These are phyloP conservation scores for Fusarium udum DNA, from an alignment of 2,329 filamentous ascomycete genomes.

Conservation along the genomic window DNA sequence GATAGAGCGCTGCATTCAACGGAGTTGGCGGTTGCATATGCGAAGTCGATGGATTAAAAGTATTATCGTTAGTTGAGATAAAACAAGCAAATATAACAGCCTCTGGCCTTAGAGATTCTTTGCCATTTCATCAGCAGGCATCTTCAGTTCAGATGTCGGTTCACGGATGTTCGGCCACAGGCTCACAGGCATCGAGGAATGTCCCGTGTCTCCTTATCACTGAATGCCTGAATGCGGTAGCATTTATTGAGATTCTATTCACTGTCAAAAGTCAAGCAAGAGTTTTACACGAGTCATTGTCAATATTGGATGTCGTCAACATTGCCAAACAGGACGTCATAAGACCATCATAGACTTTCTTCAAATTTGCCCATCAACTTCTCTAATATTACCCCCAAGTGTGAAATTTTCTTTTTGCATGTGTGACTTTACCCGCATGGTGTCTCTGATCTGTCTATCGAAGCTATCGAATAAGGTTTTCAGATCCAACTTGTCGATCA, in stretches of 20 bases:
- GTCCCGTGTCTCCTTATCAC: background rate
- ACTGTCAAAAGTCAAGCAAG: fast-evolving
- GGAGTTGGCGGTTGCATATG: background rate
- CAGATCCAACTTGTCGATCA: background rate
- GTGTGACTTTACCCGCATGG: background rate
- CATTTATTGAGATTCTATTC: background rate
- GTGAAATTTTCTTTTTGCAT: background rate
- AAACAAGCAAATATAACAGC: fast-evolving
- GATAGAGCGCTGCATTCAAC: background rate
- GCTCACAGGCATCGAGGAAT: background rate
- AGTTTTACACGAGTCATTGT: background rate
- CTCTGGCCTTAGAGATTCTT: background rate
- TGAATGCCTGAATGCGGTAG: fast-evolving
- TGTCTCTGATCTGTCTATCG: background rate
- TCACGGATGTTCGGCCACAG: background rate
- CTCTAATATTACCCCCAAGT: background rate
- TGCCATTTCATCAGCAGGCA: fast-evolving
- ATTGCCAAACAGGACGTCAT: background rate
- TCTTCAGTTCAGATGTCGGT: background rate
- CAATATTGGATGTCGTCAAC: background rate
- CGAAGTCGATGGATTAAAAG: background rate
- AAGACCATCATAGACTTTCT: background rate
- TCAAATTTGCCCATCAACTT: fast-evolving
- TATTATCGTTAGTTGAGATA: background rate
- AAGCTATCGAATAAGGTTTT: background rate